Evolutionary conservation across 352 stramenopile genomes (phyloP), one percentile per base, ranked within the genome.

Genomic region (Globisporangium cylindrosporum): DNA sequence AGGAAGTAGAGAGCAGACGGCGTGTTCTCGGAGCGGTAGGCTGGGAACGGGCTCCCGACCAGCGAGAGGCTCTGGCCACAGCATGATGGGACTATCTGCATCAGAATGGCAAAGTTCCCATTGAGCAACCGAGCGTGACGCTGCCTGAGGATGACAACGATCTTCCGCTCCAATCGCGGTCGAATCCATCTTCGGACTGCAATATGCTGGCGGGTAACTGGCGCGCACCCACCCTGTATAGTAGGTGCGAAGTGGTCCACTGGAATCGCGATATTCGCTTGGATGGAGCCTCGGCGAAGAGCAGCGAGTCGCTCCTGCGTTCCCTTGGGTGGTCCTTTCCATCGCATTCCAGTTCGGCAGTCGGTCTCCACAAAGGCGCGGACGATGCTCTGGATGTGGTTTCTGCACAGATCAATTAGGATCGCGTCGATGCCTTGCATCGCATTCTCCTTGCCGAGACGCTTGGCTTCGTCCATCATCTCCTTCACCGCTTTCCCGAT

Each of bases 371-470:
- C 64, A 10, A 86, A 62, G 4, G 81, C 77, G 10, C 79, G 77
- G 20, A 89, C 67, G 64, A 87, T 75, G 18, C 71, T 84, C 59
- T 86, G 78, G 54, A 89, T 74, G 66, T 89, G 81, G 64, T 84
- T 87, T n/a, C 79, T 76, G 38, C 79, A 87, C 3, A 84, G 25
- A 67, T 89, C 81, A 27, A 76, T 64, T 25, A 89, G 71, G 36
- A 78, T 72, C 7, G 78, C 71, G 53, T 88, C 68, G 36, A 89
- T 71, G 20, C 79, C 79, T 34, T 85, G 75, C 4, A 89, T 64
- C 12, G 74, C 74, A 8, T 72, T 83, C 25, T 65, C 70, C 22
- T 78, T 61, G 2, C 73, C 74, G 18, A 75, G 43, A 7, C n/a
- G 29, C 24, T 77, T 43, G 14, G 74, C 77, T 32, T 81, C 72